Percentiles rank a stretch among this genome's conserved stretches.
Evolutionary conservation across 2,329 filamentous ascomycete genomes (phyloP).

Genomic region (Exophiala sideris): DNA sequence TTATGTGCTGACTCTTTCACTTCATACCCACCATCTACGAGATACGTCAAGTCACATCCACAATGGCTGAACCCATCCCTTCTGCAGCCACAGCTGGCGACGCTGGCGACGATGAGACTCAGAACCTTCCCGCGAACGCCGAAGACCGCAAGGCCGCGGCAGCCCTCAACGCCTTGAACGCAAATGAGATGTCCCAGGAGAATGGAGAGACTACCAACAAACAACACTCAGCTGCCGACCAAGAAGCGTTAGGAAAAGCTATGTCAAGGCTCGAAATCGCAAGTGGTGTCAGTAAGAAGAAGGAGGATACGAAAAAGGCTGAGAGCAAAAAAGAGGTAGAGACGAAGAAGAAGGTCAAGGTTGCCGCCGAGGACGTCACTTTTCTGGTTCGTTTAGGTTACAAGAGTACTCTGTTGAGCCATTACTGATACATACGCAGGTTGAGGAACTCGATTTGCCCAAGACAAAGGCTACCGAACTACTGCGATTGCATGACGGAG

Average conservation of each 20-base stretch:
- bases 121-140: slow-evolving; percentile 40
- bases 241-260: slow-evolving; percentile 49
- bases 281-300: slow-evolving; percentile 31
- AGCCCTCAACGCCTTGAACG: slow-evolving; percentile 47
- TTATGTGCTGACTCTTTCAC: neutral
- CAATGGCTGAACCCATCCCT: slow-evolving; percentile 45
- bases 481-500: slow-evolving; percentile 45
- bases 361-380: slow-evolving; percentile 44
- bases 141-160: slow-evolving; percentile 52
- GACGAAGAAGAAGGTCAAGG: slow-evolving; percentile 44
- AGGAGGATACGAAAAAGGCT: slow-evolving; percentile 29
- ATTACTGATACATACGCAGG: slow-evolving; percentile 28
- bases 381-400: slow-evolving; percentile 40
- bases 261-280: slow-evolving; percentile 49
- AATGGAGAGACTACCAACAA: slow-evolving; percentile 31
- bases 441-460: slow-evolving; percentile 45
- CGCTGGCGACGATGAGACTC: slow-evolving; percentile 31
- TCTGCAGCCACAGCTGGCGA: slow-evolving; percentile 38
- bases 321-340: slow-evolving; percentile 35
- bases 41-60: slow-evolving; percentile 32
- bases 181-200: slow-evolving; percentile 38
- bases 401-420: neutral
- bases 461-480: slow-evolving; percentile 48
- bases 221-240: slow-evolving; percentile 38
- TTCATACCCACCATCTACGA: neutral